These are phyloP conservation scores for Teunomyces pallodes DNA, from an alignment of 805 yeast species.

Conservation along the genomic window DNA sequence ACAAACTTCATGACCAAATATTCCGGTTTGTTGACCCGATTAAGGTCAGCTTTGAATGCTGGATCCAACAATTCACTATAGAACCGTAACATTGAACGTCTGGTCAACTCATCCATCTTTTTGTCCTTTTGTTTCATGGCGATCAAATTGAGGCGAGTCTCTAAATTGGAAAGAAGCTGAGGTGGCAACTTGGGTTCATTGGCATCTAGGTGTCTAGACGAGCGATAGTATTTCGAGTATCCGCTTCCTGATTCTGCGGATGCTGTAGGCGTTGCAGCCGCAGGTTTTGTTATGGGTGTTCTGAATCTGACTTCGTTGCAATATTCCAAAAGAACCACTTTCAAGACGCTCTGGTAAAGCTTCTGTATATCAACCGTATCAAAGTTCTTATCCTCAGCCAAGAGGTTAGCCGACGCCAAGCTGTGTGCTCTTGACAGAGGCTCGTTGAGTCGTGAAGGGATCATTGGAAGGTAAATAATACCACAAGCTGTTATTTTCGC, in stretches of 20 bases:
- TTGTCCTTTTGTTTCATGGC: constrained; percentile 42
- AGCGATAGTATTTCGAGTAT: constrained; percentile 9
- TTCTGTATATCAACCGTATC: constrained; percentile 20
- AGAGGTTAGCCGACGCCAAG: constrained; percentile 21
- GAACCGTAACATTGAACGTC: constrained; percentile 58
- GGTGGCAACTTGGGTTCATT: constrained; percentile 36
- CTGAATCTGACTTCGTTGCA: constrained; percentile 63
- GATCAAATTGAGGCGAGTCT: constrained; percentile 40
- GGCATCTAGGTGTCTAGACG: constrained; percentile 7
- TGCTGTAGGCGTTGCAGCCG: not conserved
- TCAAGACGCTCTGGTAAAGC: constrained; percentile 52
- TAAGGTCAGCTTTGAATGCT: constrained; percentile 31
- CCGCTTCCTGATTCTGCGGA: constrained; percentile 1
- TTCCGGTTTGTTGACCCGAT: constrained; percentile 33
- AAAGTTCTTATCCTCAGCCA: constrained; percentile 10
- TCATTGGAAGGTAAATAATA: not conserved
- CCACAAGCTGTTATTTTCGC: not conserved
- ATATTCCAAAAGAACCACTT: constrained; percentile 57
- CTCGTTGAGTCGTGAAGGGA: constrained; percentile 1
- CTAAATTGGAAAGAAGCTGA: constrained; percentile 36
- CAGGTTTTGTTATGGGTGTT: constrained; percentile 19
- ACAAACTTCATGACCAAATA: constrained; percentile 54
- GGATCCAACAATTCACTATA: constrained; percentile 61
- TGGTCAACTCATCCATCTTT: constrained; percentile 45
- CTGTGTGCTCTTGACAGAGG: constrained; percentile 18